A percentile compares a stretch with the other conserved stretches of the same genome.
phyloP scores from a whole-genome alignment of 1,284 basidiomycete genomes.

The Melampsora occidentalis region DNA sequence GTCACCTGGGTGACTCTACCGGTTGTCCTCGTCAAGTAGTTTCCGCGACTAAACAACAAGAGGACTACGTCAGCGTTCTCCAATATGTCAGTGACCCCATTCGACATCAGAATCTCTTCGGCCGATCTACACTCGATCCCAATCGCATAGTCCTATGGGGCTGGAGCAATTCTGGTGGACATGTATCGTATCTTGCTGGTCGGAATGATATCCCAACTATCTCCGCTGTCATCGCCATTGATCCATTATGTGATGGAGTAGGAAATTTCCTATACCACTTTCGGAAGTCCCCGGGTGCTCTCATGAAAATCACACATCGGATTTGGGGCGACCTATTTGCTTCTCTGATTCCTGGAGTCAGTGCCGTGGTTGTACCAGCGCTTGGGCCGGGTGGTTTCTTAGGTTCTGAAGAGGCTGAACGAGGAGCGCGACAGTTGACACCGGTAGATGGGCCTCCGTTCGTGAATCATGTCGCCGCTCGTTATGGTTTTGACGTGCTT shows the following conservation, averaged over 20 bases:
- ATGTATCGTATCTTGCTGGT: slow-evolving; percentile 20
- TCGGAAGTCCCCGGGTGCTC: slow-evolving; percentile 1
- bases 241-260: slow-evolving; percentile 25
- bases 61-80: slow-evolving; percentile 27
- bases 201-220: slow-evolving; percentile 23
- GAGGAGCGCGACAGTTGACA: slow-evolving; percentile 14
- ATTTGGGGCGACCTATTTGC: slow-evolving; percentile 17
- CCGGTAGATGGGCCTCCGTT: slow-evolving; percentile 5
- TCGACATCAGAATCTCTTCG: slow-evolving; percentile 6
- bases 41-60: slow-evolving; percentile 8
- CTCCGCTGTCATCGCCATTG: slow-evolving; percentile 23
- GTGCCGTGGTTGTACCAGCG: slow-evolving; percentile 11
- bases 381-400: slow-evolving; percentile 18
- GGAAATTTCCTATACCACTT: slow-evolving; percentile 22
- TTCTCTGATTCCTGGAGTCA: slow-evolving; percentile 4
- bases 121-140: background rate
- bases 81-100: slow-evolving; percentile 23
- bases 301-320: slow-evolving; percentile 16
- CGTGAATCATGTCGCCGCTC: slow-evolving; percentile 27
- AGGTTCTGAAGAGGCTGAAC: slow-evolving; percentile 19
- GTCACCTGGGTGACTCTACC: slow-evolving; percentile 29
- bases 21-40: slow-evolving; percentile 24
- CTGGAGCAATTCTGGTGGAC: slow-evolving; percentile 37
- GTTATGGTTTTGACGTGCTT: slow-evolving; percentile 26
- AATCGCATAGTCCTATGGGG: slow-evolving; percentile 27